Evolutionary conservation across 306 rosid genomes (phyloP), one percentile per base, ranked within the genome.

Genomic region (Cucurbita pepo): DNA sequence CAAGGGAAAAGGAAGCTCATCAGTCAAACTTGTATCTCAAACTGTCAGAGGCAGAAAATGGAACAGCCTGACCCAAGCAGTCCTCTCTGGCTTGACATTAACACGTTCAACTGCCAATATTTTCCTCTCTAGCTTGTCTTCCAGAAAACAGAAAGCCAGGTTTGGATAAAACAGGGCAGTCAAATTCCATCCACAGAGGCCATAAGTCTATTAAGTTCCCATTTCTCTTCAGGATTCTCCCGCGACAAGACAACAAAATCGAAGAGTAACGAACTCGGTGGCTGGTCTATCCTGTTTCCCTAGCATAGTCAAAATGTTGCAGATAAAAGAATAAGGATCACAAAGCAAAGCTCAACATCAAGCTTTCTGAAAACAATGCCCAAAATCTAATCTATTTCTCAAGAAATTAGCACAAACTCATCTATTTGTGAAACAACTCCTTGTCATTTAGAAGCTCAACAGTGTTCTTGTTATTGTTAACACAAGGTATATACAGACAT

Each of bases 401-500:
- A 50, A 69, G 22, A 21, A 69, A 45, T 9, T 40, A 69, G 74
- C 59, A 69, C 22, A 22, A 45, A 44, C 54, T 21, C 55, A 13
- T 30, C 3, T 7, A 1, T 65, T 48, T 14, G 21, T 47, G 38
- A 69, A 13, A 69, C 13, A 7, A 43, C 8, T 47, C 73, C 25
- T 69, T 4, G 52, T 30, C 51, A 69, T 69, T 69, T 69, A 69
- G 34, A 69, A 69, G 73, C 44, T 14, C 37, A 69, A 48, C 72
- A 25, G 44, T 69, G 14, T 45, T 22, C 56, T 22, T 12, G 56
- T 22, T 21, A 67, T 21, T 25, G 41, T 11, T 13, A 45, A 67
- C 73, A 44, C 19, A 30, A 69, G 59, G 74, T 7, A 69, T 15
- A 69, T 69, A 69, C 59, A 69, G 74, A 16, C 74, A 69, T 47